Conservation (phyloP, 495 filamentous ascomycete species). For the Baudoinia panamericana region DNA sequence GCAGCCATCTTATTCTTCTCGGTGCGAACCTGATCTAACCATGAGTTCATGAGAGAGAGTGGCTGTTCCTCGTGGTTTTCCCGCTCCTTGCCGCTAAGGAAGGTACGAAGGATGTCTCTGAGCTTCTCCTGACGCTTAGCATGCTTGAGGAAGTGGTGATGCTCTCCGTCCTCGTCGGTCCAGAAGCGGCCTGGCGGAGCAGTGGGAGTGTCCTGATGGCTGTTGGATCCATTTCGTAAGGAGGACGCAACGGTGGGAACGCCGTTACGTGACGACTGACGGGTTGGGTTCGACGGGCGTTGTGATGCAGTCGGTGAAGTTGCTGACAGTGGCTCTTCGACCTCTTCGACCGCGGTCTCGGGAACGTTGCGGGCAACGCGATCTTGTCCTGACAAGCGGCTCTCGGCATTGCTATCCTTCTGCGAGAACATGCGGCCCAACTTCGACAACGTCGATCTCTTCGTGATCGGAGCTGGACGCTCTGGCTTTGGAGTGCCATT, state of each 20-base stretch:
- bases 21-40: conserved; percentile 85
- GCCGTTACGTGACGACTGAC: conserved; percentile 20
- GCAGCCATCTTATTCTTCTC: conserved; percentile 66
- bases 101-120: conserved; percentile 74
- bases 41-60: conserved; percentile 82
- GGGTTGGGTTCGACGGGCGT: conserved; percentile 17
- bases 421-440: conserved; percentile 31
- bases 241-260: conserved; percentile 14
- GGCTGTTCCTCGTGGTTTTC: conserved; percentile 62
- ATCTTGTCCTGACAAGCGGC: conserved; percentile 10
- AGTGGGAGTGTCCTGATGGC: conserved; percentile 20
- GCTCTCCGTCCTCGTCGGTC: conserved; percentile 48
- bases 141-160: conserved; percentile 77
- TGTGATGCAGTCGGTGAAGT: conserved; percentile 5
- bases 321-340: conserved; percentile 4
- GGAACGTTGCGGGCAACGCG: conserved; percentile 9
- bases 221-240: conserved; percentile 20
- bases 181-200: conserved; percentile 45
- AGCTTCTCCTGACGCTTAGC: conserved; percentile 89
- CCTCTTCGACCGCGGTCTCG: conserved; percentile 20
- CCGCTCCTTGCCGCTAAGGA: conserved; percentile 61
- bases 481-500: conserved; percentile 11
- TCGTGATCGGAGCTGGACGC: conserved; percentile 14
- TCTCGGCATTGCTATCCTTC: conserved; percentile 20
- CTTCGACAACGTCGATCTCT: conserved; percentile 29